phyloP scores from a whole-genome alignment of 257 asterid genomes.

The Ajuga chamaepitys region DNA sequence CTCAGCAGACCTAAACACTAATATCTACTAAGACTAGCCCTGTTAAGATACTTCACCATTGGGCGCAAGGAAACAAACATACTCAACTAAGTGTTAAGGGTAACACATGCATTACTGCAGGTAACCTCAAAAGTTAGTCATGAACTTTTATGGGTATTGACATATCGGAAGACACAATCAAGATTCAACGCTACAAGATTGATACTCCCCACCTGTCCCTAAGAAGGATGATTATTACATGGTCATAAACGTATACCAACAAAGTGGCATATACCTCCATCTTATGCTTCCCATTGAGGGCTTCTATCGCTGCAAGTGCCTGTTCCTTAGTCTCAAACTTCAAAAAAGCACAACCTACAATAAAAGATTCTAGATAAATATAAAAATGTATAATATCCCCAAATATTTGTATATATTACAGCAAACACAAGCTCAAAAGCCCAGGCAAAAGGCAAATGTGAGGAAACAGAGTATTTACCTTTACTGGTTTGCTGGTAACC shows the following conservation, averaged over 20 bases:
- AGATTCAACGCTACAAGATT: constrained; percentile 4
- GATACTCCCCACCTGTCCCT: not conserved
- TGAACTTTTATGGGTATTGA: not conserved
- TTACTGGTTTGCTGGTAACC: constrained; percentile 96
- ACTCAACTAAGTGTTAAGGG: not conserved
- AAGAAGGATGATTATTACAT: too few species aligned
- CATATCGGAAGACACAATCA: not conserved
- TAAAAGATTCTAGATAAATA: constrained; percentile 3
- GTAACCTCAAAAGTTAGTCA: not conserved
- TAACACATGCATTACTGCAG: not conserved
- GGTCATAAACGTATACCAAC: constrained; percentile 5
- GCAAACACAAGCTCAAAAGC: constrained; percentile 19
- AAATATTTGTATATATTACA: not conserved
- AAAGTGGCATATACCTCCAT: constrained; percentile 88
- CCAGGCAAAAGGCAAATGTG: not conserved
- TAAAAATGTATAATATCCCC: not conserved
- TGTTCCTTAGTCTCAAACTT: constrained; percentile 92
- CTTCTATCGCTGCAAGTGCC: constrained; percentile 85
- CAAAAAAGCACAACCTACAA: constrained; percentile 89
- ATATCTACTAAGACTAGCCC: not conserved
- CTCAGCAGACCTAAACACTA: not conserved
- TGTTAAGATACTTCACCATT: not conserved
- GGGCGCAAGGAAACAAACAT: not conserved
- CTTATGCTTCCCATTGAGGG: constrained; percentile 89
- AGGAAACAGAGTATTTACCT: constrained; percentile 41